These are phyloP conservation scores for Passalora sequoiae DNA, from an alignment of 2,329 filamentous ascomycete species.

Conservation along the genomic window DNA sequence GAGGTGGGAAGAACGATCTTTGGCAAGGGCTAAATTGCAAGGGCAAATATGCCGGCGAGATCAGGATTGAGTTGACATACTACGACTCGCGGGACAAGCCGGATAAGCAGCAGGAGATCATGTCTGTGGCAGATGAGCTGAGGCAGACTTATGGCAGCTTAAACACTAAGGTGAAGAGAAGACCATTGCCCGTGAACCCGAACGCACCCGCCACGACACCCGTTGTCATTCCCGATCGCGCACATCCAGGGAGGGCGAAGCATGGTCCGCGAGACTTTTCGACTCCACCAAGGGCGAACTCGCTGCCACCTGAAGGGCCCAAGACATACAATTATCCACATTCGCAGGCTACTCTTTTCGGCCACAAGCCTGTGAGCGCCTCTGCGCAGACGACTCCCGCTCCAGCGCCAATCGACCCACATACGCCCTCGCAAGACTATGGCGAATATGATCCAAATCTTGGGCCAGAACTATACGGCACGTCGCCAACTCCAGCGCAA, in stretches of 20 bases:
- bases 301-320: slow-evolving; percentile 23
- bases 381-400: slow-evolving; percentile 6
- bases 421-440: slow-evolving; percentile 10
- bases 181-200: slow-evolving; percentile 77
- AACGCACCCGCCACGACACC: slow-evolving; percentile 36
- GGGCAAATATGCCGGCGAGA: slow-evolving; percentile 92
- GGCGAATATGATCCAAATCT: slow-evolving; percentile 19
- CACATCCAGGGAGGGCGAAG: slow-evolving; percentile 28
- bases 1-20: slow-evolving; percentile 87
- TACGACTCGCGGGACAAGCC: slow-evolving; percentile 84
- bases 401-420: slow-evolving; percentile 6
- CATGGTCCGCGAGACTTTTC: slow-evolving; percentile 32
- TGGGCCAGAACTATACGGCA: slow-evolving; percentile 28
- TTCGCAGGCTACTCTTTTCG: slow-evolving; percentile 20
- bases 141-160: slow-evolving; percentile 23
- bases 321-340: slow-evolving; percentile 24
- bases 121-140: slow-evolving; percentile 26
- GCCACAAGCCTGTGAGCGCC: slow-evolving; percentile 14
- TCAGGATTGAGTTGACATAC: slow-evolving; percentile 91
- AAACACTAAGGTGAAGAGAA: slow-evolving; percentile 59
- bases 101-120: slow-evolving; percentile 56
- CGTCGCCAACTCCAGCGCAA: slow-evolving; percentile 39
- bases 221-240: slow-evolving; percentile 25
- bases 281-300: slow-evolving; percentile 23
- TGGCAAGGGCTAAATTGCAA: slow-evolving; percentile 87